phyloP scores from a whole-genome alignment of 768 basidiomycete species.

The Megacollybia marginata region DNA sequence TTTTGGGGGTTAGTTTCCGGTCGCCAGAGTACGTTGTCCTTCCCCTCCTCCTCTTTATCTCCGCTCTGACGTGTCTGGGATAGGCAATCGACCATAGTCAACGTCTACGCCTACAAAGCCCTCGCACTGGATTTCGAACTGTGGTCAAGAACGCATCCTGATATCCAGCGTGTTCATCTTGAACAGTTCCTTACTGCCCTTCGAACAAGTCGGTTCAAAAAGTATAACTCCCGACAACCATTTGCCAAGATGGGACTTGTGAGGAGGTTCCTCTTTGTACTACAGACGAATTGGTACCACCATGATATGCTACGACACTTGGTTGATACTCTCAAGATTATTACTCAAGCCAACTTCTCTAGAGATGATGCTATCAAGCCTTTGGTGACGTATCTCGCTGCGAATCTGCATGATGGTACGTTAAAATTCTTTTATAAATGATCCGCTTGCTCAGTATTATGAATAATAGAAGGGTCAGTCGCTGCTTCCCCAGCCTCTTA shows the following conservation, averaged over 20 bases:
- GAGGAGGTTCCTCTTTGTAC: constrained; percentile 69
- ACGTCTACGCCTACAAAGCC: constrained; percentile 72
- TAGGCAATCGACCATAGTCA: constrained; percentile 78
- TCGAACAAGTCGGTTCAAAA: constrained; percentile 59
- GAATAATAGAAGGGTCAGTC: not conserved
- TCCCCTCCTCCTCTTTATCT: not conserved
- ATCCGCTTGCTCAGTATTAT: constrained; percentile 4
- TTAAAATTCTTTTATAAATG: constrained; percentile 1
- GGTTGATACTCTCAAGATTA: constrained; percentile 51
- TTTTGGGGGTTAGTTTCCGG: constrained; percentile 78
- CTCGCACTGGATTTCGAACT: constrained; percentile 88
- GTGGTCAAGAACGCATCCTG: constrained; percentile 66
- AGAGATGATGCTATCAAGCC: constrained; percentile 79
- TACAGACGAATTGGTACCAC: constrained; percentile 75
- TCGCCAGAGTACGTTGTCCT: constrained; percentile 58
- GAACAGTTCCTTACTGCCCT: constrained; percentile 79
- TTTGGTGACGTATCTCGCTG: constrained; percentile 76
- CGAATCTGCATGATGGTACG: constrained; percentile 66
- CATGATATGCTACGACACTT: constrained; percentile 43
- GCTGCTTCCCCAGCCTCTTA: constrained; percentile 47
- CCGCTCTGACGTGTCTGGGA: not conserved
- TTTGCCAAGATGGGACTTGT: constrained; percentile 66
- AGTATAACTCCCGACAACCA: constrained; percentile 73
- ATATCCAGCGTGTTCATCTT: constrained; percentile 74
- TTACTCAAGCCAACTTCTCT: constrained; percentile 60